Base-by-base conservation (phyloP, 2,329 filamentous ascomycete species). In the Tolypocladium ovalisporum region DNA sequence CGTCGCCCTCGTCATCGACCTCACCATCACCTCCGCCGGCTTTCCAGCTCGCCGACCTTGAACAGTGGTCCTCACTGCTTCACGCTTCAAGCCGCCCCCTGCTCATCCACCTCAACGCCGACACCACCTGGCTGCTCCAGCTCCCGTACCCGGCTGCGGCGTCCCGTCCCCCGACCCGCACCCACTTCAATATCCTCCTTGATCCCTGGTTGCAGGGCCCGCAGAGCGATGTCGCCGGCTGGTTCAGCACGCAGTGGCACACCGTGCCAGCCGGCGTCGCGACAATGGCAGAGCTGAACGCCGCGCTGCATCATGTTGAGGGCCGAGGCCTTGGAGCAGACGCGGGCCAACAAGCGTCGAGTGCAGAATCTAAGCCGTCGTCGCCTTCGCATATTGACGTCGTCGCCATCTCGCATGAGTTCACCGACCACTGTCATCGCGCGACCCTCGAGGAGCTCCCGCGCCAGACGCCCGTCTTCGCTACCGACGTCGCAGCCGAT, bases 231-330 rank as follows among this genome's bases (percentile, higher is more conserved):
- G 79, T 86, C 12, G 81, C 82, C 2, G 70, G 51, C 51, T 87
- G 84, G 80, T 87, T 88, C 67, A 83, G 79, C 54, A 81, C 81
- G 63, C 85, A 88, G 67, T 85, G 78, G 76, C 85, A 88, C 65
- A 75, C 79, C 1, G 75, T 75, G 0, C 67, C 78, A 56, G 80
- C 81, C 55, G 76, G 75, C 15, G 75, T 86, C 15, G 72, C 77
- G 63, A 82, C 73, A 12, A 76, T 87, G 17, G 70, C 68, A 0
- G 81, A 83, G 55, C 72, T 88, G 8, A 78, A 85, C 52, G 71
- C 72, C 2, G 61, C 81, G 32, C 73, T 84, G 22, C 64, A 70
- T 19, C 73, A 78, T 54, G 70, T 82, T 2, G 83, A 86, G 64
- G 54, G 24, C 27, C 29, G 8, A 19, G 56, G 42, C 29, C 60